Evolutionary conservation across 2,329 filamentous ascomycete species (phyloP).

Genomic region (Alternaria sp.): DNA sequence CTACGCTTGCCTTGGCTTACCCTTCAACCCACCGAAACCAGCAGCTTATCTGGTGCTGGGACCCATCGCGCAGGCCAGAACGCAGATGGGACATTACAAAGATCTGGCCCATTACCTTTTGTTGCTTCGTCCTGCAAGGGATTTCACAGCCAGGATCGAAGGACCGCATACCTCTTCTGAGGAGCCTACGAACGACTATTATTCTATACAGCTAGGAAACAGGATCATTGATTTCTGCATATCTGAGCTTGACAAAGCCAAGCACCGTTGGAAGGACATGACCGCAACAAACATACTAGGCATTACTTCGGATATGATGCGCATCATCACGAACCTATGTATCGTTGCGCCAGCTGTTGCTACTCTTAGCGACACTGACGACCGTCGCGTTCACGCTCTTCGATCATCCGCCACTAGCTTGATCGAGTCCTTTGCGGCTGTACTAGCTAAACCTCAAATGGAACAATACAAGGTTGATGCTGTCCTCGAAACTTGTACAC

Average conservation of each 20-base stretch:
- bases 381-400: slow-evolving; percentile 36
- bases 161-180: slow-evolving; percentile 7
- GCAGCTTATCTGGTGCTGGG: slow-evolving; percentile 51
- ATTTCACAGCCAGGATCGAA: slow-evolving; percentile 18
- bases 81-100: slow-evolving; percentile 52
- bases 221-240: slow-evolving; percentile 57
- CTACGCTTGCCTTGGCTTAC: slow-evolving; percentile 70
- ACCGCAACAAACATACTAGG: slow-evolving; percentile 55
- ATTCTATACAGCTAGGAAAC: slow-evolving; percentile 35
- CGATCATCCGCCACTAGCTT: slow-evolving; percentile 35
- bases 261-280: slow-evolving; percentile 56
- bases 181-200: slow-evolving; percentile 27
- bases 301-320: slow-evolving; percentile 61
- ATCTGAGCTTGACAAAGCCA: slow-evolving; percentile 57
- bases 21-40: slow-evolving; percentile 34
- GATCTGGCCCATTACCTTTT: slow-evolving; percentile 61
- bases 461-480: slow-evolving; percentile 57
- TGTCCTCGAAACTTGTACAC: slow-evolving; percentile 51
- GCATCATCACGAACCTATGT: slow-evolving; percentile 60
- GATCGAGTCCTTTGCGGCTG: slow-evolving; percentile 42
- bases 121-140: slow-evolving; percentile 38
- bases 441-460: slow-evolving; percentile 50
- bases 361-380: slow-evolving; percentile 26
- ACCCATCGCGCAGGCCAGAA: slow-evolving; percentile 56
- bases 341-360: slow-evolving; percentile 52